These are phyloP conservation scores for Immersiella caudata DNA, from an alignment of 495 filamentous ascomycete species.

Conservation along the genomic window DNA sequence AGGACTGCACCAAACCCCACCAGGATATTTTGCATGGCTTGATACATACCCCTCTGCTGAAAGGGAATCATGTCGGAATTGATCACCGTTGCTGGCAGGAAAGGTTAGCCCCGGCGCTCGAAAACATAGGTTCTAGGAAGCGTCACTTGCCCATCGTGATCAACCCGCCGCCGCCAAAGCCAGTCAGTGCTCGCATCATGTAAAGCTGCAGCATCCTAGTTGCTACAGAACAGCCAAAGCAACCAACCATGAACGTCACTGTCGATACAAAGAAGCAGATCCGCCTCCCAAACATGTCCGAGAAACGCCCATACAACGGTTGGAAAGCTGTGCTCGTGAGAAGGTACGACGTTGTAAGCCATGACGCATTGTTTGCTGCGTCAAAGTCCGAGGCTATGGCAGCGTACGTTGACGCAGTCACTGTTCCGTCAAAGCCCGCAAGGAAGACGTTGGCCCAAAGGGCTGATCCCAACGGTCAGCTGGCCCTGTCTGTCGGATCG, in stretches of 20 bases:
- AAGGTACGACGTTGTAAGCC: conserved; percentile 74
- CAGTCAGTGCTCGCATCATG: conserved; percentile 51
- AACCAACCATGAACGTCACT: conserved; percentile 50
- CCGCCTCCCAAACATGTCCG: conserved; percentile 58
- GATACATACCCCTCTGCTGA: conserved; percentile 63
- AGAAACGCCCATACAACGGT: conserved; percentile 50
- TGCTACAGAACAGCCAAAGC: conserved; percentile 52
- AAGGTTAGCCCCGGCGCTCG: not conserved
- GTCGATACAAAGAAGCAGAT: conserved; percentile 55
- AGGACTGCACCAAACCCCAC: conserved; percentile 58
- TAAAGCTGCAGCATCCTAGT: conserved; percentile 45
- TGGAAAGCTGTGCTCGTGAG: conserved; percentile 74
- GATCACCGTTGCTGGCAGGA: conserved; percentile 59
- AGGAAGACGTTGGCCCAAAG: conserved; percentile 69
- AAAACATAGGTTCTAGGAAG: too few species aligned
- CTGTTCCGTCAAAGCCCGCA: conserved; percentile 66
- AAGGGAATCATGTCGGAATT: conserved; percentile 70
- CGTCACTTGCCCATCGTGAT: conserved; percentile 61
- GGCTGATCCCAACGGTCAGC: conserved; percentile 44
- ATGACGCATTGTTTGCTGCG: conserved; percentile 57
- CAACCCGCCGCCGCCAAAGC: conserved; percentile 62
- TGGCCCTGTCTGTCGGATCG: too few species aligned
- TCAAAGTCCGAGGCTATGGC: conserved; percentile 62
- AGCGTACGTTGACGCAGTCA: conserved; percentile 67
- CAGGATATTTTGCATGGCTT: conserved; percentile 64